phyloP scores from a whole-genome alignment of 257 asterid genomes.

The Solanum phureja region DNA sequence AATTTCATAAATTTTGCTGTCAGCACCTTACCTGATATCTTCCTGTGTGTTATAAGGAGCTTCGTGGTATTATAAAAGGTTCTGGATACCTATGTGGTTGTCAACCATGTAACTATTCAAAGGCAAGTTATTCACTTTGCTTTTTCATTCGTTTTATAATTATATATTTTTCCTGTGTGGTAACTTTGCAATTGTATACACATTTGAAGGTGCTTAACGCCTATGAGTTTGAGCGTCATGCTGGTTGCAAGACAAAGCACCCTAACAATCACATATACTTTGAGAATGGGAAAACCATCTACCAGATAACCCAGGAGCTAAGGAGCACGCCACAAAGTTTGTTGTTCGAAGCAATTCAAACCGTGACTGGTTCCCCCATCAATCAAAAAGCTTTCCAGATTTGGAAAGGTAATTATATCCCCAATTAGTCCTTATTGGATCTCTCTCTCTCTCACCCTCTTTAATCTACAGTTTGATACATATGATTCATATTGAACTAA shows the following conservation, averaged over 20 bases:
- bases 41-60: slow-evolving; percentile 35
- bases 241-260: slow-evolving; percentile 87
- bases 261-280: slow-evolving; percentile 92
- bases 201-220: slow-evolving; percentile 71
- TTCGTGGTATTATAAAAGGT: slow-evolving; percentile 83
- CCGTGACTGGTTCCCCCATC: slow-evolving; percentile 81
- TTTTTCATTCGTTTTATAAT: not conserved
- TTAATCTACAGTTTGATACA: not conserved
- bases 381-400: slow-evolving; percentile 86
- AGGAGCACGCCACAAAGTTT: slow-evolving; percentile 68
- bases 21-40: slow-evolving; percentile 6
- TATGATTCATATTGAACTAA: not conserved
- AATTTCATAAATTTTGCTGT: not conserved
- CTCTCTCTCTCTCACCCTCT: not conserved
- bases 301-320: slow-evolving; percentile 90
- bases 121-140: slow-evolving; percentile 32
- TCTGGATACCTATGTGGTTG: slow-evolving; percentile 91
- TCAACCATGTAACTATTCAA: slow-evolving; percentile 68
- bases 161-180: not conserved
- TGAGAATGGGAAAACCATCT: slow-evolving; percentile 83
- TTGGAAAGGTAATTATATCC: slow-evolving; percentile 70
- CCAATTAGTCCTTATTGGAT: not conserved
- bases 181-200: not conserved
- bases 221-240: slow-evolving; percentile 89
- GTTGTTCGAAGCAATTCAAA: slow-evolving; percentile 74